Evolutionary conservation across 2,329 filamentous ascomycete species (phyloP).

Genomic region (Rutstroemia sydowiana): DNA sequence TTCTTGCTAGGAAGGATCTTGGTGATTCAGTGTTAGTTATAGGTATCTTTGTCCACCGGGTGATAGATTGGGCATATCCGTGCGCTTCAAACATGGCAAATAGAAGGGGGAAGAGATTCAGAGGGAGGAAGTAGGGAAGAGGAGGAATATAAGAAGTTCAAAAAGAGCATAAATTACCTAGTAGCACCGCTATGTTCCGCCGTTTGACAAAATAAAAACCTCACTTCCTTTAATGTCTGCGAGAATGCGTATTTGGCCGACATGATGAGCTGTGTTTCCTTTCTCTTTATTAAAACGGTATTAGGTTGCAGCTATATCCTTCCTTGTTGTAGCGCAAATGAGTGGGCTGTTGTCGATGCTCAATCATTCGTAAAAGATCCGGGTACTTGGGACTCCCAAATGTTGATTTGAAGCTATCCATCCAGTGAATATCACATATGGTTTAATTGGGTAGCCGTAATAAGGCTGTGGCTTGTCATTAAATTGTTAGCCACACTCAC

Average conservation of each 20-base stretch:
- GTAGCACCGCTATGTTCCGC: conserved; percentile 83
- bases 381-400: too few relatives aligned
- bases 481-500: background rate
- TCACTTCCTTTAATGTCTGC: conserved; percentile 84
- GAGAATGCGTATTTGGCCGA: conserved; percentile 88
- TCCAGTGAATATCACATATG: too few relatives aligned
- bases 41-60: background rate
- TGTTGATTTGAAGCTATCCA: too few relatives aligned
- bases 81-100: too few relatives aligned
- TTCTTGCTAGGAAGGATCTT: conserved; percentile 81
- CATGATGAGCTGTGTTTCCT: conserved; percentile 48
- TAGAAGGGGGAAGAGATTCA: too few relatives aligned
- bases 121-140: background rate
- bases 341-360: too few relatives aligned
- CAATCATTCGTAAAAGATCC: too few relatives aligned
- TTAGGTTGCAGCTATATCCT: too few relatives aligned
- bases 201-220: conserved; percentile 95
- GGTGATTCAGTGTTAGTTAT: background rate
- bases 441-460: too few relatives aligned
- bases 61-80: background rate
- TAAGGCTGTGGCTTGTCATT: too few relatives aligned
- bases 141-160: background rate
- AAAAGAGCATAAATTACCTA: conserved; percentile 50
- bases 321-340: too few relatives aligned
- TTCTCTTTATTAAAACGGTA: too few relatives aligned